phyloP scores from a whole-genome alignment of 768 basidiomycete genomes.

The Lentinula sp. region DNA sequence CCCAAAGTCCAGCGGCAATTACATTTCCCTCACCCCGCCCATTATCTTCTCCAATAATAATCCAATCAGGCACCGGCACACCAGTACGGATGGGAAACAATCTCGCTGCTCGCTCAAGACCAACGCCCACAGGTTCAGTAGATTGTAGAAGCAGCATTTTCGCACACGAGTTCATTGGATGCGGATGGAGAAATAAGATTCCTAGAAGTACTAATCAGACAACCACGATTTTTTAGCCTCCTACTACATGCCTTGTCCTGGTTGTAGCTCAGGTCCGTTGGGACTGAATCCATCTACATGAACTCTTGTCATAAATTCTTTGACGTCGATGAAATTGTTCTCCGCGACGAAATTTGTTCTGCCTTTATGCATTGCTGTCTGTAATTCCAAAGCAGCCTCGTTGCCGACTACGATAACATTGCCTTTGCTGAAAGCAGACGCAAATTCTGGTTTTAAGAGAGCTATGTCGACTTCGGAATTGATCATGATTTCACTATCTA shows the following conservation, averaged over 20 bases:
- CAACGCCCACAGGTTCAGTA: slow-evolving; percentile 33
- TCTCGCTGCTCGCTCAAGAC: slow-evolving; percentile 62
- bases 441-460: slow-evolving; percentile 10
- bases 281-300: slow-evolving; percentile 18
- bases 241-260: slow-evolving; percentile 11
- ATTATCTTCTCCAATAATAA: slow-evolving; percentile 56
- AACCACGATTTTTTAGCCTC: not conserved
- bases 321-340: not conserved
- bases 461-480: slow-evolving; percentile 28
- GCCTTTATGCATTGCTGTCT: not conserved
- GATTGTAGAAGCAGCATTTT: slow-evolving; percentile 54
- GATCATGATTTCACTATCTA: slow-evolving; percentile 58
- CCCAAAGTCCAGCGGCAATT: slow-evolving; percentile 59
- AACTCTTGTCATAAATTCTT: slow-evolving; percentile 20
- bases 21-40: slow-evolving; percentile 65
- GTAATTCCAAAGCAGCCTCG: slow-evolving; percentile 18
- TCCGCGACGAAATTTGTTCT: not conserved
- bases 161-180: slow-evolving; percentile 32
- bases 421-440: slow-evolving; percentile 23
- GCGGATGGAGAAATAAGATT: slow-evolving; percentile 66
- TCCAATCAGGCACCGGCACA: slow-evolving; percentile 71
- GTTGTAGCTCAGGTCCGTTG: slow-evolving; percentile 7
- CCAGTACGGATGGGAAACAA: slow-evolving; percentile 87
- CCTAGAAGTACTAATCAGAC: slow-evolving; percentile 18
- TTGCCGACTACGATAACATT: slow-evolving; percentile 59